A percentile compares a stretch with the other conserved stretches of the same genome.
phyloP scores from a whole-genome alignment of 768 basidiomycete genomes.

The Kwoniella europaea region DNA sequence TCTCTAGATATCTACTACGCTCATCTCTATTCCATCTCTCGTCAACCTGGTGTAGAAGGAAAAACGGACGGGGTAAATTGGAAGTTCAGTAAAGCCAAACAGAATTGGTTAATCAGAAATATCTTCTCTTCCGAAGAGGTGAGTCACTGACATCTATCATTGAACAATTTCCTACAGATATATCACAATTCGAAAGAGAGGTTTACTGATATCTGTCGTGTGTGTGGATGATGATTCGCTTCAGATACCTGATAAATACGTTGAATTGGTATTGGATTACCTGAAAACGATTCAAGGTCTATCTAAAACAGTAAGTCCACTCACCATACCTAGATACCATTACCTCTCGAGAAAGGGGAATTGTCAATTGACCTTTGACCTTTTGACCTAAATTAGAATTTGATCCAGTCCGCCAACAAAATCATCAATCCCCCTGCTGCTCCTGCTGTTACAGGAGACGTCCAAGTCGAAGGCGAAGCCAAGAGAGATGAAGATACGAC shows the following conservation, averaged over 20 bases:
- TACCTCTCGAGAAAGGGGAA: neutral
- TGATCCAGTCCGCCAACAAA: conserved; percentile 29
- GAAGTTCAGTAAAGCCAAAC: conserved; percentile 53
- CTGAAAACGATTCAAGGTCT: conserved; percentile 45
- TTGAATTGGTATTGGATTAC: conserved; percentile 45
- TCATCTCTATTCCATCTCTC: conserved; percentile 11
- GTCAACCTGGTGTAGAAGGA: conserved; percentile 7
- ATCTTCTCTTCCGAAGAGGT: conserved; percentile 38
- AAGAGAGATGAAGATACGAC: neutral
- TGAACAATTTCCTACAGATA: neutral
- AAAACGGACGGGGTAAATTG: conserved; percentile 21
- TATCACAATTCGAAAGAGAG: too few species aligned
- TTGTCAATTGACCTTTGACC: neutral
- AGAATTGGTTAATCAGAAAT: conserved; percentile 47
- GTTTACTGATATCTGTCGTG: too few species aligned
- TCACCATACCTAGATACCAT: neutral
- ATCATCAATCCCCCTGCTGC: conserved; percentile 20
- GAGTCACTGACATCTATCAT: conserved; percentile 2
- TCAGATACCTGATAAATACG: conserved; percentile 42
- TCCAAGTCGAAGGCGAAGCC: too few species aligned
- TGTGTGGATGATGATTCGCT: neutral
- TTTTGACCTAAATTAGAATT: conserved; percentile 4
- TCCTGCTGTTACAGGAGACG: neutral
- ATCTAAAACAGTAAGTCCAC: conserved; percentile 32
- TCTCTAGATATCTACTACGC: conserved; percentile 36